Percentiles rank a stretch among this genome's conserved stretches.
These are phyloP conservation scores for Neocatenulostroma microsporum DNA, from an alignment of 2,329 filamentous ascomycete species.

Conservation along the genomic window DNA sequence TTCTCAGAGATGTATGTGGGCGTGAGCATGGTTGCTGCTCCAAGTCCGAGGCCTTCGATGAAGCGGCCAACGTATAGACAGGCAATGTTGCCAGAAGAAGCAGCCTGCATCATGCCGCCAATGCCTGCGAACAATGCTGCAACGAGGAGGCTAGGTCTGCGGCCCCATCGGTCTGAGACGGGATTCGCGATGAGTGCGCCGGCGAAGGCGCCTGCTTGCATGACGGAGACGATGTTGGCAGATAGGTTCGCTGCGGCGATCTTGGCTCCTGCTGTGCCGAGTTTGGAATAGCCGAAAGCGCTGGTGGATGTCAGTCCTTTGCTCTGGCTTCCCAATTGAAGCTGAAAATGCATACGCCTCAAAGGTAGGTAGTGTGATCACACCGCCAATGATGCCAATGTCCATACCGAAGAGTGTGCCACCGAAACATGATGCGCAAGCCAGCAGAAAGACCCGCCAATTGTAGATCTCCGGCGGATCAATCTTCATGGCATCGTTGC, in stretches of 20 bases:
- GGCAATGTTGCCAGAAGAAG: slow-evolving; percentile 49
- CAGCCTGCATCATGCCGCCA: slow-evolving; percentile 58
- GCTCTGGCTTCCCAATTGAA: too few relatives aligned
- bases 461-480: slow-evolving; percentile 62
- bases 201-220: slow-evolving; percentile 61
- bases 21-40: slow-evolving; percentile 48
- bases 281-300: too few relatives aligned
- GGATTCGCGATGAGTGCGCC: slow-evolving; percentile 54
- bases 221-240: slow-evolving; percentile 63
- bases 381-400: slow-evolving; percentile 60
- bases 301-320: too few relatives aligned
- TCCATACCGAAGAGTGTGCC: slow-evolving; percentile 60
- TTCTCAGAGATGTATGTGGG: slow-evolving; percentile 56
- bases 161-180: slow-evolving; percentile 49
- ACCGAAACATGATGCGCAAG: slow-evolving; percentile 58
- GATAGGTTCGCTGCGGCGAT: slow-evolving; percentile 47
- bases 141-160: slow-evolving; percentile 48
- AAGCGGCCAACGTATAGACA: slow-evolving; percentile 1
- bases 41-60: slow-evolving; percentile 42
- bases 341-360: slow-evolving; percentile 48
- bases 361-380: slow-evolving; percentile 53
- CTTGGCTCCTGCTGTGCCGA: slow-evolving; percentile 21
- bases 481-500: slow-evolving; percentile 62
- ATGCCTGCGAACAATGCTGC: slow-evolving; percentile 51
- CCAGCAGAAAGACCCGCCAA: slow-evolving; percentile 52